Base-by-base conservation (phyloP, 352 stramenopile species). In the Globisporangium alternatum region DNA sequence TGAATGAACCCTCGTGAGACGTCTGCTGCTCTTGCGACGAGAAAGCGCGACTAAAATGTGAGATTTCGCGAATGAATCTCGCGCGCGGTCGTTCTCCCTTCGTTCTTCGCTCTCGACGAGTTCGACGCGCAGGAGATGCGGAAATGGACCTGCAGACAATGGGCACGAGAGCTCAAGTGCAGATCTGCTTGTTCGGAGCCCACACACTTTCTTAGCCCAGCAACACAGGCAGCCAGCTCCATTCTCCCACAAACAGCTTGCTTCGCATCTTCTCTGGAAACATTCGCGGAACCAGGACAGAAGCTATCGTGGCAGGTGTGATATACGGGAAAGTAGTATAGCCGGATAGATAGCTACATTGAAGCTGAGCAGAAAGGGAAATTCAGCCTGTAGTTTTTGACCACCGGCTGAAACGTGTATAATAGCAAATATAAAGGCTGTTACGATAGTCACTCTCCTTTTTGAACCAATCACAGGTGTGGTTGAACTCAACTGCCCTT, bases 241-340 rank as follows among this genome's bases (percentile, higher is more conserved):
- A 52, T 62, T 31, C 17, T n/a, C 41, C 17, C 22, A 13, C 52
- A n/a, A 25, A 4, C 45, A 53, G 45, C 25, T 54, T 43, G 13
- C 25, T 33, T 30, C 21, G 58, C 58, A 56, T 64, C 58, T 64
- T 64, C 58, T 64, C 44, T 2, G 25, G 33, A 56, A 64, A 56
- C 39, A 17, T 64, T 64, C 44, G 44, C 57, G 30, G 58, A 64
- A 56, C 4, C 0, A 39, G 35, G 35, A 12, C 35, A 39, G 35
- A 9, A 39, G 35, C 35, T 39, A 39, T 1, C 4, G 5, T 39
- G 35, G 13, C 35, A 12, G 35, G 4, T 13, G 10, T 1, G 2
- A 3, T 39, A 39, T 39, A 39, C 35, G 9, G 2, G 13, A 12
- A 9, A 39, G 13, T 13, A 8, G 35, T 8, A 9, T 39, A 39